A percentile compares a stretch with the other conserved stretches of the same genome.
These are phyloP conservation scores for Penicillium manginii DNA, from an alignment of 495 filamentous ascomycete genomes.

Conservation along the genomic window DNA sequence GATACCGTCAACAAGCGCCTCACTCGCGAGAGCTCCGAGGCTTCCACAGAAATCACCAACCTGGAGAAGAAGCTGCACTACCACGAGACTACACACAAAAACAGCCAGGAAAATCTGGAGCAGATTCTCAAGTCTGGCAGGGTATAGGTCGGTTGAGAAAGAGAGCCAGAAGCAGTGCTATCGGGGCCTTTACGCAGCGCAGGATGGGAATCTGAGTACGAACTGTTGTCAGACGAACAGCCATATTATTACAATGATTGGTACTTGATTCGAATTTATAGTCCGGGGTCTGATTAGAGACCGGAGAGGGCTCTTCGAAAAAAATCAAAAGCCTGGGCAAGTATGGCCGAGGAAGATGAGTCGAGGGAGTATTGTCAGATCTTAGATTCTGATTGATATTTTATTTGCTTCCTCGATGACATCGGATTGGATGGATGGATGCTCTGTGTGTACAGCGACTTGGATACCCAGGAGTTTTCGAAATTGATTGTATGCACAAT, in stretches of 20 bases:
- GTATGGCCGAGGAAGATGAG: not conserved
- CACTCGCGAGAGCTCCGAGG: slow-evolving; percentile 70
- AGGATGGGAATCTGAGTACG: too few relatives aligned
- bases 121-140: slow-evolving; percentile 69
- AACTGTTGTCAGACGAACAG: too few relatives aligned
- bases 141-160: slow-evolving; percentile 25
- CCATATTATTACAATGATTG: not conserved
- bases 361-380: not conserved
- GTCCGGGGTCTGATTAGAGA: too few relatives aligned
- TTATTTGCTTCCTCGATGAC: not conserved
- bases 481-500: slow-evolving; percentile 7
- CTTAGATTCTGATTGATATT: too few relatives aligned
- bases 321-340: not conserved
- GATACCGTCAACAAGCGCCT: slow-evolving; percentile 74
- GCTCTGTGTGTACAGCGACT: slow-evolving; percentile 12
- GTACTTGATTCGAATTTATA: not conserved
- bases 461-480: slow-evolving; percentile 29
- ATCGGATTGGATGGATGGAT: not conserved
- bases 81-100: slow-evolving; percentile 92
- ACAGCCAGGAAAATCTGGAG: slow-evolving; percentile 86
- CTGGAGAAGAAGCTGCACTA: slow-evolving; percentile 92
- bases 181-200: too few relatives aligned
- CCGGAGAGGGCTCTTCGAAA: not conserved
- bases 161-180: too few relatives aligned
- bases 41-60: slow-evolving; percentile 75